These are phyloP conservation scores for Allium cepa DNA, from an alignment of 106 monocot genomes.

Conservation along the genomic window DNA sequence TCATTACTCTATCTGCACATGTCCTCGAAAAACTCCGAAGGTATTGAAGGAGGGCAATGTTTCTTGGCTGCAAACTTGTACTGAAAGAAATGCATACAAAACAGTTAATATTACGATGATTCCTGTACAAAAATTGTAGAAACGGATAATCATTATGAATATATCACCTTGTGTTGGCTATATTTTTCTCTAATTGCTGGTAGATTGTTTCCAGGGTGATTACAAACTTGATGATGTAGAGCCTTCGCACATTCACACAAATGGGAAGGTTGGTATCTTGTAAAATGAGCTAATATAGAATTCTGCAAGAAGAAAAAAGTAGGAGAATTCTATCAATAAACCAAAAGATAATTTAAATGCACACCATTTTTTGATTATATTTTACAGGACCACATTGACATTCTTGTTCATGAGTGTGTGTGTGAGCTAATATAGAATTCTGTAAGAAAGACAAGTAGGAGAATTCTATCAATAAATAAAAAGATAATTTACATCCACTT, in stretches of 20 bases:
- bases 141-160: background rate
- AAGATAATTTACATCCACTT: too few species aligned
- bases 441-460: too few species aligned
- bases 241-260: constrained; percentile 67
- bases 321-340: background rate
- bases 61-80: constrained; percentile 96
- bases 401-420: too few species aligned
- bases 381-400: too few species aligned
- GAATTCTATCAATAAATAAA: too few species aligned
- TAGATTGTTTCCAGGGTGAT: constrained; percentile 42
- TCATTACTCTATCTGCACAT: constrained; percentile 9
- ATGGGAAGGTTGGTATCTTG: constrained; percentile 45
- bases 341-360: constrained; percentile 20
- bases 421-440: too few species aligned
- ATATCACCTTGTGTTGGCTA: constrained; percentile 85
- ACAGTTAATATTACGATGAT: background rate
- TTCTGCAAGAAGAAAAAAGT: constrained; percentile 34
- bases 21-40: constrained; percentile 59
- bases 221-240: constrained; percentile 57
- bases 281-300: constrained; percentile 48
- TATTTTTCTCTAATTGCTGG: constrained; percentile 92
- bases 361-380: background rate
- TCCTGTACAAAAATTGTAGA: background rate
- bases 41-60: constrained; percentile 62
- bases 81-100: constrained; percentile 19